Evolutionary conservation across 106 monocot species (phyloP), one percentile per base, ranked within the genome.

Genomic region (Vanilla planifolia): DNA sequence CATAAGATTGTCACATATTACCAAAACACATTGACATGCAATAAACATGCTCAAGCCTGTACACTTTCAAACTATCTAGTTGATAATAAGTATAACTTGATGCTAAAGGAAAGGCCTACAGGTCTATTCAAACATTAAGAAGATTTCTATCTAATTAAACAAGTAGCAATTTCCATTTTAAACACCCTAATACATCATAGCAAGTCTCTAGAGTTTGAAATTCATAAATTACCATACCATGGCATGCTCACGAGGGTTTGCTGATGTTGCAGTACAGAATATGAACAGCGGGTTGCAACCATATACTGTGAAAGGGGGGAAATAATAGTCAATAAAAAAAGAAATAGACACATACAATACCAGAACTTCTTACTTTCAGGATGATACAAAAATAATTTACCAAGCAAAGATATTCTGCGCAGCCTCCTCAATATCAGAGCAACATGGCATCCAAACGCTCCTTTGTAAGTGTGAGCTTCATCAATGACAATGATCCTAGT

Each of bases 381-480:
- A 57, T 36, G 2, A 16, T 11, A 39, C 14, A 64, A 56, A 43
- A 10, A 21, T 41, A 11, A 52, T 23, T 10, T 74, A 89, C 93
- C 85, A 81, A 73, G 90, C 69, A 75, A 89, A 69, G 89, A 89
- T 33, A 96, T 79, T 19, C 96, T 73, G 8, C 66, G 64, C 66
- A 96, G 35, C 58, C 96, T 84, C 72, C 96, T 65, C 50, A 91
- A 46, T 25, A 96, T 79, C 67, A 91, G 71, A 45, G 96, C 78
- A 67, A 81, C 82, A 48, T 96, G 96, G 61, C 90, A 86, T 40
- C 96, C 96, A 77, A 96, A 96, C 71, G 87, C 96, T 55, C 96
- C 96, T 72, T 81, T 90, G 37, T 91, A 96, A 53, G 55, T 66
- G 75, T 96, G 96, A 60, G 90, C 71, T 76, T 96, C 96, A 80